Evolutionary conservation across 192 early-diverging fungal species (phyloP), one percentile per base, ranked within the genome.

Genomic region (Chytriomyces sp.): DNA sequence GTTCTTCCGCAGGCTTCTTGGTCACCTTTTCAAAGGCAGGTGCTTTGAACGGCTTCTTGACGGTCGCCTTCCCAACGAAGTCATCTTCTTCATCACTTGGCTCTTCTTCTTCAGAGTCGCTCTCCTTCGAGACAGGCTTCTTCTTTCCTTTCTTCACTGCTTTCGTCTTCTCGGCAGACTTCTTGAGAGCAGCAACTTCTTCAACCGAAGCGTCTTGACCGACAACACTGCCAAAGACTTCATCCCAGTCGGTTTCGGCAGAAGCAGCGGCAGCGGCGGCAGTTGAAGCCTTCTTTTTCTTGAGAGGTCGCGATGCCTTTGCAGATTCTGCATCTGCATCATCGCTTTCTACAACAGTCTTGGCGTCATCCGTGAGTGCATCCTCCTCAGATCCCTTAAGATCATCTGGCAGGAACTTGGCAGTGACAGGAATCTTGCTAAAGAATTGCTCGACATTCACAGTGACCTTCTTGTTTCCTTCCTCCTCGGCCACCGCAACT

Each of bases 391-490:
- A 89, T 45, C 89, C 89, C 61, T 84, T 89, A 79, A 96, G 82
- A 81, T 99, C 96, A 45, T 95, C 91, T 6, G 90, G 89, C 76
- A 95, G 78, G 76, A 94, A 99, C 16, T 94, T 90, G 13, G 94
- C 86, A 62, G 89, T 83, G 3, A 99, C 95, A 18, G 87, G 90
- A 67, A 99, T 98, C 87, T 98, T 97, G 81, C 88, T 90, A 79
- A 99, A 95, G 77, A 89, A 80, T 81, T 99, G 97, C 74, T 92
- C 91, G 11, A 98, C 93, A 45, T 88, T 84, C 68, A 83, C 73
- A 5, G 68, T 50, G 62, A 35, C 35, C 35, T 35, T 35, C 35
- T 35, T 35, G 35, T 35, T 35, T 35, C 35, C 35, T 35, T 35
- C 1, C 11, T 75, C 72, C 24, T 24, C 65, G 65, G 64, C 35